These are phyloP conservation scores for Trichoderma sp. DNA, from an alignment of 2,329 filamentous ascomycete genomes.

Conservation along the genomic window DNA sequence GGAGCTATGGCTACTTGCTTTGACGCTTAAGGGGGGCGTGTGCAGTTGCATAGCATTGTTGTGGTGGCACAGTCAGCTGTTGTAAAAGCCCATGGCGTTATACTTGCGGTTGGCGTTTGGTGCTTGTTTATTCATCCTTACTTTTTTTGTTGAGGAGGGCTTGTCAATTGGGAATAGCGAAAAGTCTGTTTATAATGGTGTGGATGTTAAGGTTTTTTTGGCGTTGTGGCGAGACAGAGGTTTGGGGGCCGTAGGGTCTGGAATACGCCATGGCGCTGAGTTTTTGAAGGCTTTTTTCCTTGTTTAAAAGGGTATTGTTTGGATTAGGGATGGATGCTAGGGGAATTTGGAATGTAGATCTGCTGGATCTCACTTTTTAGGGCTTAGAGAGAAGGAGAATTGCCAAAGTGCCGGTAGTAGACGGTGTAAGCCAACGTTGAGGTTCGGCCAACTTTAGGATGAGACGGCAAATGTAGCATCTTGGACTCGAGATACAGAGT, in stretches of 20 bases:
- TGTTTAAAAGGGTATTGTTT: neutral
- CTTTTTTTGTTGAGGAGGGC: neutral
- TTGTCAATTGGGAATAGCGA: neutral
- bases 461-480: slow-evolving; percentile 6
- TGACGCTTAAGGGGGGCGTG: neutral
- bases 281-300: neutral
- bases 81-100: neutral
- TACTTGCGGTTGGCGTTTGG: neutral
- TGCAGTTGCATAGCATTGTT: neutral
- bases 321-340: neutral
- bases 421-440: neutral
- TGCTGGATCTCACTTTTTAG: neutral
- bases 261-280: neutral
- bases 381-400: neutral
- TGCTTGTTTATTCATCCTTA: neutral
- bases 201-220: neutral
- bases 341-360: neutral
- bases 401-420: neutral
- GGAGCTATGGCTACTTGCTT: neutral
- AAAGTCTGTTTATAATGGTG: slow-evolving; percentile 9
- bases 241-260: too few relatives aligned
- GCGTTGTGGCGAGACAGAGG: neutral
- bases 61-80: neutral
- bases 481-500: neutral
- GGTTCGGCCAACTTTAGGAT: slow-evolving; percentile 6